Evolutionary conservation across 2,329 filamentous ascomycete species (phyloP).

Genomic region (Colletotrichum zoysiae): DNA sequence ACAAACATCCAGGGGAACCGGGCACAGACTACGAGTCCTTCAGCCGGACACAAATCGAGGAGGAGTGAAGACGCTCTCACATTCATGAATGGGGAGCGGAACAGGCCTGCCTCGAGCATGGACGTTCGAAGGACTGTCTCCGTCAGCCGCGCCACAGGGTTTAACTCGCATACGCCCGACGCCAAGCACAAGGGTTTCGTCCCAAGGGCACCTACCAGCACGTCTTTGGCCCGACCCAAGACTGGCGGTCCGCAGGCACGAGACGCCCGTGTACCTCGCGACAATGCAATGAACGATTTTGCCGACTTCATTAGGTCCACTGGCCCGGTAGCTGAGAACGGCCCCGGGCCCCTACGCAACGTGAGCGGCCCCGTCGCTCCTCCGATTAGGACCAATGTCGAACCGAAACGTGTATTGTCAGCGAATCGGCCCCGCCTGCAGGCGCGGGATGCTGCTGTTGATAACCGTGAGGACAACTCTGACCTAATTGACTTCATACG

Average conservation of each 20-base stretch:
- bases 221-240: constrained; percentile 51
- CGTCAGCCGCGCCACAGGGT: constrained; percentile 51
- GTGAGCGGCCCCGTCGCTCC: constrained; percentile 46
- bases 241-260: constrained; percentile 63
- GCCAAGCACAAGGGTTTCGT: constrained; percentile 46
- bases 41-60: constrained; percentile 55
- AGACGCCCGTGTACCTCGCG: constrained; percentile 77
- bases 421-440: constrained; percentile 68
- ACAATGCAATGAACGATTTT: constrained; percentile 81
- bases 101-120: constrained; percentile 55
- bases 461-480: constrained; percentile 76
- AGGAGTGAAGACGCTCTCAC: constrained; percentile 62
- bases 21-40: constrained; percentile 56
- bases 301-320: constrained; percentile 91
- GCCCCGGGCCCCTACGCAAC: constrained; percentile 53
- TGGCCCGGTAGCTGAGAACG: constrained; percentile 70
- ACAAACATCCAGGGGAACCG: constrained; percentile 53
- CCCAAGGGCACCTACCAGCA: constrained; percentile 50
- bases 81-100: constrained; percentile 52
- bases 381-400: constrained; percentile 54
- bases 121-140: constrained; percentile 53
- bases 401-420: constrained; percentile 54
- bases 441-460: constrained; percentile 77
- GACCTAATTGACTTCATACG: constrained; percentile 97
- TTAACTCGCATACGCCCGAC: constrained; percentile 52